Base-by-base conservation (phyloP, 768 basidiomycete genomes). In the Vararia minispora region DNA sequence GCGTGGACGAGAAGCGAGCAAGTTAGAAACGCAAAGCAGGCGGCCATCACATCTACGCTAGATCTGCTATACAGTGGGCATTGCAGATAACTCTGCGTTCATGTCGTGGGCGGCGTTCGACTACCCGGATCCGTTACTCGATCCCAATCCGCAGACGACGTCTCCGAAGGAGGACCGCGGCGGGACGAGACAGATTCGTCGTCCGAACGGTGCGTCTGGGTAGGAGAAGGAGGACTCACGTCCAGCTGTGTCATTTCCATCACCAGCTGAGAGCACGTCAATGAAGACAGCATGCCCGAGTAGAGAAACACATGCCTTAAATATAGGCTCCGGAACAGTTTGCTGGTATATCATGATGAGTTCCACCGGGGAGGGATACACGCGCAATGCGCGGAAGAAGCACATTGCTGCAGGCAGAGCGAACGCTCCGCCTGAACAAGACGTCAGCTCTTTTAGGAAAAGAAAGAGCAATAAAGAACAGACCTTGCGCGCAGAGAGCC, bases 361-460 rank as follows among this genome's bases (percentile, higher is more conserved):
- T 59, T 98, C 95, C 23, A 89, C 76, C 1, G 92, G 89, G 22
- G 85, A 77, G 35, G 95, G 95, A 63, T 99, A 99, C 25, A 95
- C 90, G 39, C 83, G 71, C 42, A 98, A 76, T 1, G 90, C 92
- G 35, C 89, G 75, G 72, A 79, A 99, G 74, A 98, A 98, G 28
- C 79, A 74, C 55, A 87, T 59, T 28, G 95, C 92, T 14, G 92
- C 80, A 9, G 78, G 71, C 20, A 97, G 68, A 54, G 81, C 63
- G 60, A 78, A 81, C 20, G 69, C 59, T 29, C 86, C 81, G 26
- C 92, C 94, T 95, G 44, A 18, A 17, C 39, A 37, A 33, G 7
- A 40, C 9, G 18, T 10, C 13, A 6, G 45, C 20, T 28, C 22
- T 37, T 14, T 3, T 33, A 27, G 11, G 8, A 8, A 33, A 20